Percentiles rank a stretch among this genome's conserved stretches.
phyloP scores from a whole-genome alignment of 495 filamentous ascomycete species.

The Lophiostoma macrostomum region DNA sequence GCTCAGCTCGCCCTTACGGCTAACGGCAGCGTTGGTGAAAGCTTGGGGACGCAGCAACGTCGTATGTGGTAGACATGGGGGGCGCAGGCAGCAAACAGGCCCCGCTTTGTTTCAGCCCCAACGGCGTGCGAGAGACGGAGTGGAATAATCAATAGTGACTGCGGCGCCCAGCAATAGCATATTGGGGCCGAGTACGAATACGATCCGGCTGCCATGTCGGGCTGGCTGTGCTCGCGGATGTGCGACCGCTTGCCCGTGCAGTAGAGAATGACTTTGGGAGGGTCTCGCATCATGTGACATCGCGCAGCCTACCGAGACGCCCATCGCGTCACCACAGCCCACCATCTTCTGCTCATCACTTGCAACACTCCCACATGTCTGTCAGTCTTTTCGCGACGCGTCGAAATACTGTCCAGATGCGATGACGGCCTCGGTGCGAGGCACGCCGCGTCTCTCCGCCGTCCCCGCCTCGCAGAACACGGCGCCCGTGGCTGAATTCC shows the following conservation, averaged over 20 bases:
- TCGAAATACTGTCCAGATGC: background rate
- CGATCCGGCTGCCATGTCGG: background rate
- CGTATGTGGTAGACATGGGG: background rate
- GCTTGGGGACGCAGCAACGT: background rate
- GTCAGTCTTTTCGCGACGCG: slow-evolving; percentile 8
- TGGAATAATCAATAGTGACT: background rate
- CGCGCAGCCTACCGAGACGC: too few relatives aligned
- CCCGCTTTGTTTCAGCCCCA: slow-evolving; percentile 19
- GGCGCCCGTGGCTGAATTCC: slow-evolving; percentile 72
- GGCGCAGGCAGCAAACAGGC: slow-evolving; percentile 21
- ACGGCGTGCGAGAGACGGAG: background rate
- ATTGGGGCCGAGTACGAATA: background rate
- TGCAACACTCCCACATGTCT: background rate
- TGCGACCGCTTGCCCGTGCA: too few relatives aligned
- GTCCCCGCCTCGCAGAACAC: slow-evolving; percentile 46
- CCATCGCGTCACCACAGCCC: background rate
- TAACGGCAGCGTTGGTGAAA: slow-evolving; percentile 15
- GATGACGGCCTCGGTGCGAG: slow-evolving; percentile 42
- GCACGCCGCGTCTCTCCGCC: slow-evolving; percentile 36
- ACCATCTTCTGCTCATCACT: background rate
- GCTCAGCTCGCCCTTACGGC: slow-evolving; percentile 5
- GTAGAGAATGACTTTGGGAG: too few relatives aligned
- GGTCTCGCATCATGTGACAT: too few relatives aligned
- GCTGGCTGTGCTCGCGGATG: too few relatives aligned
- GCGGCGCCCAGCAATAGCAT: too few relatives aligned